Conservation (phyloP, 352 stramenopile species). For the Pythium guiyangense region DNA sequence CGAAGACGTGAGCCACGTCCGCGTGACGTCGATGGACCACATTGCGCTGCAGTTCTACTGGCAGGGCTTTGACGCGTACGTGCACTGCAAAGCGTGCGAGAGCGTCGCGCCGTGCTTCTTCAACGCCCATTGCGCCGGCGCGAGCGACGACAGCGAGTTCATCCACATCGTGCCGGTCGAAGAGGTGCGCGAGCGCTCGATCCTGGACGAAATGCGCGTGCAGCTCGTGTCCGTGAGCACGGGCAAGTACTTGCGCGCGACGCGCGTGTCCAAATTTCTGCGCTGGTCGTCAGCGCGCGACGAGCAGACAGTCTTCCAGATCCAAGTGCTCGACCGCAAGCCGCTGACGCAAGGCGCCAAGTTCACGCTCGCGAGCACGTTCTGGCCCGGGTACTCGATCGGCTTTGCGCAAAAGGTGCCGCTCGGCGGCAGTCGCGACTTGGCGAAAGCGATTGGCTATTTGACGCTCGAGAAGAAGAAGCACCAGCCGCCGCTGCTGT, state of each 20-base stretch:
- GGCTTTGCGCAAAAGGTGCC: slow-evolving; percentile 57
- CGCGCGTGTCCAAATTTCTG: slow-evolving; percentile 62
- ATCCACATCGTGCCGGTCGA: slow-evolving; percentile 51
- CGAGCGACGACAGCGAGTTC: slow-evolving; percentile 37
- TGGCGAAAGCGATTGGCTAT: slow-evolving; percentile 53
- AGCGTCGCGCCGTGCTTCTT: slow-evolving; percentile 55
- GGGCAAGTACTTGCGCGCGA: slow-evolving; percentile 55
- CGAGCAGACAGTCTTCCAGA: slow-evolving; percentile 58
- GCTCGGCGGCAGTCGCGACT: slow-evolving; percentile 35
- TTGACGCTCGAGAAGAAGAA: slow-evolving; percentile 68
- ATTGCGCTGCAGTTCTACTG: slow-evolving; percentile 62
- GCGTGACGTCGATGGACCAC: slow-evolving; percentile 41
- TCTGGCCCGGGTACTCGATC: slow-evolving; percentile 42
- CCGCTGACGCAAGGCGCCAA: slow-evolving; percentile 39
- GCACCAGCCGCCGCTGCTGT: slow-evolving; percentile 49
- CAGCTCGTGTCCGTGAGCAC: slow-evolving; percentile 45
- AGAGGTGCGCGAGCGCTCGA: slow-evolving; percentile 45
- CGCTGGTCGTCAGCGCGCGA: slow-evolving; percentile 53
- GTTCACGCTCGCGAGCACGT: slow-evolving; percentile 57
- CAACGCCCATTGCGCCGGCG: slow-evolving; percentile 37
- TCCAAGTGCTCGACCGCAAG: slow-evolving; percentile 51
- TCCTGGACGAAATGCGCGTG: slow-evolving; percentile 57
- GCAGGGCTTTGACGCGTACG: slow-evolving; percentile 63
- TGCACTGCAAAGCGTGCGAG: slow-evolving; percentile 39
- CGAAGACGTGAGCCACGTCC: slow-evolving; percentile 13